phyloP scores from a whole-genome alignment of 768 basidiomycete species.

The Collybiopsis confluens region DNA sequence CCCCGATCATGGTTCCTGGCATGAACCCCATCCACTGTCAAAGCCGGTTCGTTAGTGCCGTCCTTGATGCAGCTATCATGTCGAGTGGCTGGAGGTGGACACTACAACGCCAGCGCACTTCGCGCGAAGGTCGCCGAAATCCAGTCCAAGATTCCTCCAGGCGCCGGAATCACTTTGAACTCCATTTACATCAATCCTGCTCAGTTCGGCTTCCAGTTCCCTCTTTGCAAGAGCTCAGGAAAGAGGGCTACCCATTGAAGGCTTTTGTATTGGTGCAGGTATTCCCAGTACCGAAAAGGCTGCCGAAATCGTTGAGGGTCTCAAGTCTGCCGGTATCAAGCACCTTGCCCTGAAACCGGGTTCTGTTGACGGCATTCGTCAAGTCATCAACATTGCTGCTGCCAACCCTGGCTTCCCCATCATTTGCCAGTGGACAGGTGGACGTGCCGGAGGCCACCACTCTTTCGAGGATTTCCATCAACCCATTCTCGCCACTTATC shows the following conservation, averaged over 20 bases:
- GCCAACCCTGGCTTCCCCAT: constrained; percentile 95
- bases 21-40: constrained; percentile 99
- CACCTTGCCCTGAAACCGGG: constrained; percentile 99
- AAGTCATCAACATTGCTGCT: constrained; percentile 93
- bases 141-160: constrained; percentile 75
- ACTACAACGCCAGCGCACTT: constrained; percentile 88
- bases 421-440: constrained; percentile 99
- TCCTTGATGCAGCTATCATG: constrained; percentile 93
- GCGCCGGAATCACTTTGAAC: constrained; percentile 92
- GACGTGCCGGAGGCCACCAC: constrained; percentile 97
- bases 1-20: constrained; percentile 98
- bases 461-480: constrained; percentile 99
- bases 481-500: constrained; percentile 87
- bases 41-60: constrained; percentile 92
- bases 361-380: constrained; percentile 94
- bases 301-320: constrained; percentile 86
- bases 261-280: constrained; percentile 98
- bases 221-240: constrained; percentile 96
- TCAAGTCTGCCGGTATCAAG: constrained; percentile 82
- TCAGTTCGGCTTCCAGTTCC: constrained; percentile 96
- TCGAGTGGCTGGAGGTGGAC: constrained; percentile 96
- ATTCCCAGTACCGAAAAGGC: constrained; percentile 97
- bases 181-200: constrained; percentile 97
- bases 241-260: constrained; percentile 95
- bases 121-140: constrained; percentile 93